Evolutionary conservation across 768 basidiomycete genomes (phyloP).

Genomic region (Mycena capillaripes): DNA sequence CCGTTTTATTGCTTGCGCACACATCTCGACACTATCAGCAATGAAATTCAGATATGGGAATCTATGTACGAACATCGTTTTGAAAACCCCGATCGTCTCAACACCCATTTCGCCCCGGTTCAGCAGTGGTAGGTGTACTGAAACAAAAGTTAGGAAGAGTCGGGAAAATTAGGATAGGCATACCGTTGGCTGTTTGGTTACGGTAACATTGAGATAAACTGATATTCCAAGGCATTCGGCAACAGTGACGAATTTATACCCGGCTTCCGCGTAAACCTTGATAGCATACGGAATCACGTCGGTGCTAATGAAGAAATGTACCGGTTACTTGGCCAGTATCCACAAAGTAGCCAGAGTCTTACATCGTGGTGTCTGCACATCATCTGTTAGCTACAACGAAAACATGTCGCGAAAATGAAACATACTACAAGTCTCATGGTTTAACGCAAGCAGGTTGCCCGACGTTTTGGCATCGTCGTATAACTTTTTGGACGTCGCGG

Average conservation of each 20-base stretch:
- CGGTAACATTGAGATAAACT: neutral
- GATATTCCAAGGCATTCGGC: conserved; percentile 52
- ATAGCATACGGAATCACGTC: conserved; percentile 57
- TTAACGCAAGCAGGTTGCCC: conserved; percentile 53
- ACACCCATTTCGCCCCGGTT: too few species aligned
- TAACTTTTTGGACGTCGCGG: conserved; percentile 45
- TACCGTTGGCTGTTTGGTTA: neutral
- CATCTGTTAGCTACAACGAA: neutral
- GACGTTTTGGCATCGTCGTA: conserved; percentile 48
- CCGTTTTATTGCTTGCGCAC: too few species aligned
- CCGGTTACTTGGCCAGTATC: too few species aligned
- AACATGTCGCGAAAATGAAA: neutral
- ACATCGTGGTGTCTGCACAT: conserved; percentile 53
- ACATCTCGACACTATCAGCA: too few species aligned
- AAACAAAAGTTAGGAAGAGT: neutral
- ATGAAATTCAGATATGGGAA: too few species aligned
- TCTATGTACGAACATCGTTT: too few species aligned
- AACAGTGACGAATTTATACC: conserved; percentile 58
- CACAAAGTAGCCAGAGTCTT: conserved; percentile 31
- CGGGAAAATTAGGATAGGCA: too few species aligned
- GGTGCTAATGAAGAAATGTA: conserved; percentile 36
- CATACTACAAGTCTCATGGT: conserved; percentile 57
- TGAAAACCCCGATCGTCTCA: too few species aligned
- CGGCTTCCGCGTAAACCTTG: conserved; percentile 47
- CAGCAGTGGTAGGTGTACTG: neutral